Base-by-base conservation (phyloP, 1,284 basidiomycete genomes). In the Singerocomus rubriflavus region DNA sequence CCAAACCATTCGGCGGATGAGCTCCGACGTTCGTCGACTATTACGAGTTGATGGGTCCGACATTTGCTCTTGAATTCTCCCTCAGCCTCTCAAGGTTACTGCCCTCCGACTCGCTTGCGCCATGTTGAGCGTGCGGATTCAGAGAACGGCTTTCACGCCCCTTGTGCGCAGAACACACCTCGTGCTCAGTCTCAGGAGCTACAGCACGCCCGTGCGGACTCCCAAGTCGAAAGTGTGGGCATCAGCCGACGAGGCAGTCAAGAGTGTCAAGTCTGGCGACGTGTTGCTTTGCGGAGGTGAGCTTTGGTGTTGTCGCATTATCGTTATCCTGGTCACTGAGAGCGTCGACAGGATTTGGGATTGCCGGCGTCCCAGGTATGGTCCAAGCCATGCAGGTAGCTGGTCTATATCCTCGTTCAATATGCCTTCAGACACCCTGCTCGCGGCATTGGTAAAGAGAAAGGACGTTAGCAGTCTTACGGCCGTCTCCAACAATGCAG, bases 401-500 rank as follows among this genome's bases (percentile, higher is more conserved):
- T 13, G 31, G 40, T 3, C n/a, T 16, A n/a, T 3, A 31, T 32
- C 32, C 37, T 51, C 44, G 55, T 29, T 13, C 11, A 17, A 10
- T 12, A 16, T 12, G 6, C 13, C 34, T 48, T 25, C 50, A 82
- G 93, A 96, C 68, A 95, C 93, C 1, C 75, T 97, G 48, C 87
- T 97, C 39, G 74, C 73, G n/a, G 93, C 94, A 3, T 74, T 97
- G 37, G 73, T 81, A 17, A 81, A 82, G 60, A 80, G 90, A 49
- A 80, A 79, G 52, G 87, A 92, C 42, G 80, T 96, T 29, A 73
- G 68, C 38, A 76, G 84, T 58, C 72, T 97, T 44, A 94, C 85
- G 14, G 91, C 85, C 39, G 87, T 95, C 35, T 94, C 92, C 13
- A 97, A 97, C 70, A 96, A 97, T 72, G 89, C 90, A 37, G 93